Percentiles rank a stretch among this genome's conserved stretches.
These are phyloP conservation scores for Podospora comata DNA, from an alignment of 495 filamentous ascomycete genomes.

Conservation along the genomic window DNA sequence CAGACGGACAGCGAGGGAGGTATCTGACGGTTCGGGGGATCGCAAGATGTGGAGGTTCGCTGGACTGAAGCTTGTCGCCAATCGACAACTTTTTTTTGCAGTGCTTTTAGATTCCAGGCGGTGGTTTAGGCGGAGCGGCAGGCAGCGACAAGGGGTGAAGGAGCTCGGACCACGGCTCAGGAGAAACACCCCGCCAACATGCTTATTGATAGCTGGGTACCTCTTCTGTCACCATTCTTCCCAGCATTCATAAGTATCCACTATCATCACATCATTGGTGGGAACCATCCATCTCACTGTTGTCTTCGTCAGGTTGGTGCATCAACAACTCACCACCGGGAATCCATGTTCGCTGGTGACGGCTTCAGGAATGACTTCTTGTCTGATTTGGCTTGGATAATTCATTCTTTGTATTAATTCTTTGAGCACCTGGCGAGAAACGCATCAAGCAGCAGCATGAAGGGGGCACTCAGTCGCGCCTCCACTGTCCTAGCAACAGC, in stretches of 20 bases:
- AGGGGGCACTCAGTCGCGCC: neutral
- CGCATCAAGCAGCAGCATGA: neutral
- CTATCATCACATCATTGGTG: constrained; percentile 1
- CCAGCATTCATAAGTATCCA: neutral
- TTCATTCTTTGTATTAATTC: too few species aligned
- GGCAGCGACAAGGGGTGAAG: constrained; percentile 27
- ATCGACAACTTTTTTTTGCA: constrained; percentile 39
- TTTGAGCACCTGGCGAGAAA: neutral
- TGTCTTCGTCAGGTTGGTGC: neutral
- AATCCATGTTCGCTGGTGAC: neutral
- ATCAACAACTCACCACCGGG: neutral
- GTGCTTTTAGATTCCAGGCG: constrained; percentile 27
- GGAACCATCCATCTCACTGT: neutral
- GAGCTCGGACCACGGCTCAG: constrained; percentile 27
- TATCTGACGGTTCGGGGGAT: constrained; percentile 14
- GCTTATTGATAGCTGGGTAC: neutral
- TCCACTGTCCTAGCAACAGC: neutral
- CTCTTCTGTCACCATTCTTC: neutral
- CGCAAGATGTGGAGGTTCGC: constrained; percentile 19
- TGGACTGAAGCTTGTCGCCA: constrained; percentile 25
- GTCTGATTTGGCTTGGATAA: neutral
- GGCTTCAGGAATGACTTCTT: neutral
- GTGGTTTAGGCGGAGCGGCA: constrained; percentile 30
- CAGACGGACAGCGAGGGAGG: constrained; percentile 14
- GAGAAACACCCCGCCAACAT: neutral